Evolutionary conservation across 306 rosid species (phyloP).

Genomic region (Coriaria nepalensis): DNA sequence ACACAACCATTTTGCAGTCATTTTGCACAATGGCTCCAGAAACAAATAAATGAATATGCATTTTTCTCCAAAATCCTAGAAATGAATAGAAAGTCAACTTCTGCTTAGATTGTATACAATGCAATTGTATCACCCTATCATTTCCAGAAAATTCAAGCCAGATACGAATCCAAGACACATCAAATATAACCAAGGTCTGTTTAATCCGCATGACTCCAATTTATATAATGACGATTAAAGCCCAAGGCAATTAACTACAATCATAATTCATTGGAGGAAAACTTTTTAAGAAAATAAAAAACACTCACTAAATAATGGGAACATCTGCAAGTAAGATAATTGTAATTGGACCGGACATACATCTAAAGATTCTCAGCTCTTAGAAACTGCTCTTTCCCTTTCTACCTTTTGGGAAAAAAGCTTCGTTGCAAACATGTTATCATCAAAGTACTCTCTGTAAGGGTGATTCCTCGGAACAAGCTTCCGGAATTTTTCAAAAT

Average conservation of each 20-base stretch:
- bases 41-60: no score
- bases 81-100: no score
- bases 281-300: not conserved
- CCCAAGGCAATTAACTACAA: conserved; percentile 9
- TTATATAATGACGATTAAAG: not conserved
- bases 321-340: conserved; percentile 2
- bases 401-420: conserved; percentile 31
- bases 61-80: no score
- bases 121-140: no score
- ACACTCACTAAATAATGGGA: conserved; percentile 22
- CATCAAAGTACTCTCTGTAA: conserved; percentile 54
- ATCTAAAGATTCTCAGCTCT: conserved; percentile 17
- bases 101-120: no score
- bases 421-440: conserved; percentile 56
- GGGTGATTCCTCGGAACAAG: conserved; percentile 81
- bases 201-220: no score
- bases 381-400: conserved; percentile 24
- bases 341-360: no score
- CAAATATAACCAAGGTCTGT: no score
- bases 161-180: no score
- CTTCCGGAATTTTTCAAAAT: conserved; percentile 53
- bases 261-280: not conserved
- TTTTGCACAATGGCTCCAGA: no score
- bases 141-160: no score
- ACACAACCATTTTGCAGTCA: no score